Evolutionary conservation across 345 rosid species (phyloP), one percentile per base, ranked within the genome.

Genomic region (Passiflora organensis): DNA sequence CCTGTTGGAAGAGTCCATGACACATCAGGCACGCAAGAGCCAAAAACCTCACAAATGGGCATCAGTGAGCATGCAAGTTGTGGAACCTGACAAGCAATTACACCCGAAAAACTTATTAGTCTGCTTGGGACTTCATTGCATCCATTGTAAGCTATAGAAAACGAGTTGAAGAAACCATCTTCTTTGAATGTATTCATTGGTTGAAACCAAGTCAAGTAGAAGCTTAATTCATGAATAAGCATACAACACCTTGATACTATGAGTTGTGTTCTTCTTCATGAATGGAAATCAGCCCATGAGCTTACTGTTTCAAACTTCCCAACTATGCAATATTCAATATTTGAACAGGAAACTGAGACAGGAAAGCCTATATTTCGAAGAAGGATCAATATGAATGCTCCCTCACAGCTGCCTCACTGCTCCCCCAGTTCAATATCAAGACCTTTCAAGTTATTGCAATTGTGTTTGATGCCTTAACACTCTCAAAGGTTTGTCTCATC

Each of bases 31-130:
- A 68, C 62, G 58, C 76, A 57, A 45, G 96, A 84, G 43, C 99
- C 99, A 70, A 93, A 93, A 57, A 74, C 79, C 76, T 93, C 99
- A 76, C 99, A 93, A 58, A 93, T 83, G 38, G 96, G 95, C 84
- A 93, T 81, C 79, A 93, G 69, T 13, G 84, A 80, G 62, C 86
- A 86, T 44, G 95, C 99, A 48, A 93, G 95, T 48, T 82, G 75
- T 41, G 96, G 95, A 68, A 78, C 84, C 99, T 93, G 77, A 63
- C 62, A 49, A 55, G 37, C 44, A 61, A 64, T 48, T 38, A 55
- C 34, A 43, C 47, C 61, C 23, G 49, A 25, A 42, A 42, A 17
- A 28, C 34, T 2, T 28, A 8, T 28, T 28, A 28, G 34, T 28
- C 34, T 28, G 8, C 34, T 28, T 3, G 8, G 3, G 34, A 28